Base-by-base conservation (phyloP, 768 basidiomycete genomes). In the Tylopilus balloui region DNA sequence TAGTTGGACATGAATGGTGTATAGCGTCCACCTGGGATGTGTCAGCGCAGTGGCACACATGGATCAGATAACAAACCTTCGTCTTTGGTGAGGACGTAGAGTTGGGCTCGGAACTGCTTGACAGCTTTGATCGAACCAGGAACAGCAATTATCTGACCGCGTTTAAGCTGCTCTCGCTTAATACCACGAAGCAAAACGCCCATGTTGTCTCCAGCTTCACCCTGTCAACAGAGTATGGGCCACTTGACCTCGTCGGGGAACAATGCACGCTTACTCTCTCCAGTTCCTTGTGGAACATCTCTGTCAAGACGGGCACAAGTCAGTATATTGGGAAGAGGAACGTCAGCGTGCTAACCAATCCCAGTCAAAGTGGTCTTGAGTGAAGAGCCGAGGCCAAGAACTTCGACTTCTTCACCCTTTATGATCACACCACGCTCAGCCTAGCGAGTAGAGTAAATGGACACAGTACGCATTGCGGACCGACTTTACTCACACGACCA, bases 221-320 rank as follows among this genome's bases (percentile, higher is more conserved):
- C 94, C 85, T 88, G 49, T 39, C 38, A 42, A 42, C 6, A 37
- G 17, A 43, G 42, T 24, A 37, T 51, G 47, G 27, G 55, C 46
- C 35, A 54, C 38, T 29, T 19, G 23, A 35, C 45, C 17, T 14
- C 13, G 19, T 23, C 28, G 11, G 11, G 21, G 15, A 37, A 50
- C 21, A 44, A 32, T 1, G 3, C 17, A 35, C n/a, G 47, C 78
- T 35, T 69, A 86, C 88, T 48, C 93, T 84, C 31, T 99, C 96
- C 47, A 99, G 82, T 73, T 99, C 96, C 77, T 96, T 97, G 79
- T 96, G 95, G 84, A 98, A 98, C 92, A 96, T 97, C 72, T 97
- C 95, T 93, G 58, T 44, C 14, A 15, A 55, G 34, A n/a, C n/a
- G n/a, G n/a, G 9, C 14, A 34, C 12, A 27, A 17, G 17, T 59